Conservation (phyloP, 768 basidiomycete genomes). For the Mycena belliarum region DNA sequence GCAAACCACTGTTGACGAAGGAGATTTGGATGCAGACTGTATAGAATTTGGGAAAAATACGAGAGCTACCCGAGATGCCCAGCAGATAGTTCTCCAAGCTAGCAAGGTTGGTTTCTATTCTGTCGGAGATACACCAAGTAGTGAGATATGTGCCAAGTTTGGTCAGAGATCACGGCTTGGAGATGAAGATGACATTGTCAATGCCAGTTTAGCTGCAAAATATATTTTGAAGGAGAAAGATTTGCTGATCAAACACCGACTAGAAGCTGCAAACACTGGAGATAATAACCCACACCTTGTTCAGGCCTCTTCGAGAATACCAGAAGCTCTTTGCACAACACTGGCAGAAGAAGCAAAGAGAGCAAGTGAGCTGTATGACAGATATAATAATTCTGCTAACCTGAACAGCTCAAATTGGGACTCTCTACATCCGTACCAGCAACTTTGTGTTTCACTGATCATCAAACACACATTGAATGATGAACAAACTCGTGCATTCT, state of each 20-base stretch:
- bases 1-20: background rate
- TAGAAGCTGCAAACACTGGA: background rate
- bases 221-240: background rate
- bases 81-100: background rate
- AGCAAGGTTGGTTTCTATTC: background rate
- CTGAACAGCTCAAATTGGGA: background rate
- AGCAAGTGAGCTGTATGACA: background rate
- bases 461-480: constrained; percentile 7
- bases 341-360: constrained; percentile 13
- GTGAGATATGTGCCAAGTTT: background rate
- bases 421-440: constrained; percentile 2
- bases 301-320: background rate
- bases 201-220: background rate
- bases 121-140: background rate
- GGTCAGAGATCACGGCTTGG: background rate
- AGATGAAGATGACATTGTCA: background rate
- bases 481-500: background rate
- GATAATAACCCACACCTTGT: background rate
- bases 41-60: background rate
- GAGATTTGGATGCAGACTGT: background rate
- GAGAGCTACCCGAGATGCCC: background rate
- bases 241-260: background rate
- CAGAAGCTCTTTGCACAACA: constrained; percentile 11
- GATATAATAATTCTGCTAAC: background rate
- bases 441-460: background rate